Evolutionary conservation across 2,329 filamentous ascomycete species (phyloP), one percentile per base, ranked within the genome.

Genomic region (Verticillium zaregamsianum): DNA sequence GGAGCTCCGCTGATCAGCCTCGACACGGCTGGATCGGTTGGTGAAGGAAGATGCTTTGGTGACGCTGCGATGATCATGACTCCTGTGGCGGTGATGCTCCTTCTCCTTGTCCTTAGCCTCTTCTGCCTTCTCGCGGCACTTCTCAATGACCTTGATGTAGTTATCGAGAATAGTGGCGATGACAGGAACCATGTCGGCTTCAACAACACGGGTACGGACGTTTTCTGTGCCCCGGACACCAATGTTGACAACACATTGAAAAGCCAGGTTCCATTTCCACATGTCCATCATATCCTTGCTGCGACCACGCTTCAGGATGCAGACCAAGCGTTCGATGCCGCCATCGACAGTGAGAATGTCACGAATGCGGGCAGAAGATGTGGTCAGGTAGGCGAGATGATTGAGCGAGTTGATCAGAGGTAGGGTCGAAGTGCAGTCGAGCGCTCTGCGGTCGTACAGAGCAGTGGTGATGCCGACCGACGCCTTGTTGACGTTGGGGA

Each of bases 211-310:
- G 62, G 95, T 98, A 68, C 95, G 87, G 63, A 99, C 95, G 68
- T 87, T 89, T 79, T 99, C 95, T 14, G 95, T 97, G 63, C 95
- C 95, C 68, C 95, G 87, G 63, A 99, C 94, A 62, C 95, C 95
- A 72, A 99, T 98, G 76, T 99, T 99, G 74, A 99, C 95, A 66
- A 98, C 93, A 76, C 95, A 99, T 77, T 98, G 95, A 76, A 99
- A 99, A 59, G 95, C 95, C 65, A 99, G 84, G 73, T 97, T 99
- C 95, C 95, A 99, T 79, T 98, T 98, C 95, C 95, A 99, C 91
- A 97, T 97, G 76, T 97, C 94, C 94, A 98, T 97, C 88, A 97
- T 90, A 75, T 99, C 94, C 77, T 93, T 96, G 79, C 92, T 97
- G 73, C 95, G 86, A 66, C 95, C 95, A 77, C 97, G 92, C 78